Base-by-base conservation (phyloP, 2,329 filamentous ascomycete species). In the Calonectria hongkongensis region DNA sequence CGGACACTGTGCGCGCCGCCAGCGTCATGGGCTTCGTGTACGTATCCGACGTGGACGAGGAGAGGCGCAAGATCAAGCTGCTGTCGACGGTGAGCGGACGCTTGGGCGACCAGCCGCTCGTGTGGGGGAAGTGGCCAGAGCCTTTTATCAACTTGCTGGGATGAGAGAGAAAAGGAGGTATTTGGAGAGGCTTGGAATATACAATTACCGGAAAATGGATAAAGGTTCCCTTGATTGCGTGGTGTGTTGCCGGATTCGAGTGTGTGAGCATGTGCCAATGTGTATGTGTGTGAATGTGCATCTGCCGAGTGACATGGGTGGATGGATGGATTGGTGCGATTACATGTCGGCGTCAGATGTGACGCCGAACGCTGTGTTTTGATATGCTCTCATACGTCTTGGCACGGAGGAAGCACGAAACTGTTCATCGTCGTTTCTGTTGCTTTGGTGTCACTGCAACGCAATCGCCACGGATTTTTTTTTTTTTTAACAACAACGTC, bases 1-100 rank as follows among this genome's bases (percentile, higher is more conserved):
- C 93, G 8, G 92, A 94, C 60, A 89, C 91, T 1, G 92, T 98
- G 54, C 90, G 95, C 15, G 93, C 96, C 78, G 92, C 95, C 9
- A 94, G 93, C 69, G 92, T 98, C 36, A 94, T 97, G 89, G 97
- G 97, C 0, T 99, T 98, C 81, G 90, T 98, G 36, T 98, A 98
- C 80, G 94, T 98, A 18, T 93, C 95, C 0, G 95, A 98, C 74
- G 95, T 98, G 4, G 96, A 99, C 80, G 94, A 95, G 81, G 93
- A 94, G 78, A 94, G 94, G 83, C 92, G 92, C 76, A 94, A 94
- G 82, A 88, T 98, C 39, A 94, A 94, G 80, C 88, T 98, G 25
- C 86, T 99, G 71, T 93, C 94, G 21, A 97, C 97, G 1, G 92
- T 98, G 73, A 94, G 94, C 66, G 95, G 95, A 2, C 89, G 94